Conservation (phyloP, 305 asterid species). For the Solanum hybrid region DNA sequence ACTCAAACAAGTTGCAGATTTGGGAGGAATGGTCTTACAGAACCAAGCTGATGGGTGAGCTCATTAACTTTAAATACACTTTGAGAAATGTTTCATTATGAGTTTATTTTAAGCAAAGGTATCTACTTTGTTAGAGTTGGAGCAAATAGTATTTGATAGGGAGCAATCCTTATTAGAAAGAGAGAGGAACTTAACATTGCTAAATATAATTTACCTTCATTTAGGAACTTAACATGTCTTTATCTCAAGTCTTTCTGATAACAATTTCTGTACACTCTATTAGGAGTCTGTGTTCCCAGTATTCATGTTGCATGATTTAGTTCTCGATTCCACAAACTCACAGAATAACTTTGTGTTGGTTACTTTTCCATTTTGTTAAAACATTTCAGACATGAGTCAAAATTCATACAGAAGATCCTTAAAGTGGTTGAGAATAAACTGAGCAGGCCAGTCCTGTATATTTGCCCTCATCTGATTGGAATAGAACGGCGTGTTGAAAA, state of each 20-base stretch:
- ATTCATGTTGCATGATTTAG: not conserved
- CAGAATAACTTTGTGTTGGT: not conserved
- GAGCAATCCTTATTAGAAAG: not conserved
- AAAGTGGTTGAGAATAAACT: constrained; percentile 8
- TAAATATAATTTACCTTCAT: not conserved
- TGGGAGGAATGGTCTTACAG: constrained; percentile 10
- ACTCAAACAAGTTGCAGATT: constrained; percentile 6
- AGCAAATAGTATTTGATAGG: not conserved
- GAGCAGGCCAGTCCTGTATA: constrained; percentile 2
- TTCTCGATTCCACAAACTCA: not conserved
- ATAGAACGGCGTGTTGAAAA: constrained; percentile 5
- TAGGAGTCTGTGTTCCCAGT: not conserved
- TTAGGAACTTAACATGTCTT: not conserved
- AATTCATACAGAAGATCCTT: constrained; percentile 10
- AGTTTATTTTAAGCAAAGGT: not conserved
- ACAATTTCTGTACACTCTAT: not conserved
- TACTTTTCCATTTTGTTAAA: not conserved
- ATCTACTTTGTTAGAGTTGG: not conserved
- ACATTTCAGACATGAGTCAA: constrained; percentile 8
- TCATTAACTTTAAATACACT: not conserved
- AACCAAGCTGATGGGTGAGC: constrained; percentile 10
- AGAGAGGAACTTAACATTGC: not conserved
- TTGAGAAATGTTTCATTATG: not conserved
- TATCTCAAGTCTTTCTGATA: not conserved
- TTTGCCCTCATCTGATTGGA: constrained; percentile 3